Conservation (phyloP, 176 grass and related monocot genomes). For the Phragmites australis region DNA sequence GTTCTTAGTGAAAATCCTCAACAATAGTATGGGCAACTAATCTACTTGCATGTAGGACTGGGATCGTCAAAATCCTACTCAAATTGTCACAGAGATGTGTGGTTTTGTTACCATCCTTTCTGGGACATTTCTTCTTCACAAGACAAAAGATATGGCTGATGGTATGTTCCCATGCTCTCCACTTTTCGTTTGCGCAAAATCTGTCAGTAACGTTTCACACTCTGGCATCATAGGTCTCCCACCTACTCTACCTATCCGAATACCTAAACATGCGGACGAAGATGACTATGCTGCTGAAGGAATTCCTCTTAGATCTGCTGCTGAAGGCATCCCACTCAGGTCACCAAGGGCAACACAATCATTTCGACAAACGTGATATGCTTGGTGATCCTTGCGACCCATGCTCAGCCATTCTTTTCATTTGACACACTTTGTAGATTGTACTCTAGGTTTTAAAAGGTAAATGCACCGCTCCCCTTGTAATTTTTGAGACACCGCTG, state of each 20-base stretch:
- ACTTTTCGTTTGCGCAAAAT: background rate
- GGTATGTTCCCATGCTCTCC: slow-evolving; percentile 40
- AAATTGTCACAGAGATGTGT: slow-evolving; percentile 95
- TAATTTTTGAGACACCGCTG: slow-evolving; percentile 50
- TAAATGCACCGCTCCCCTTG: slow-evolving; percentile 41
- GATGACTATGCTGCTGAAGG: slow-evolving; percentile 64
- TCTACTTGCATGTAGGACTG: slow-evolving; percentile 66
- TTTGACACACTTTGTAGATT: slow-evolving; percentile 53
- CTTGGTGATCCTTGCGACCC: background rate
- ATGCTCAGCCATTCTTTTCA: slow-evolving; percentile 47
- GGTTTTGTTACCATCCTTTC: slow-evolving; percentile 94
- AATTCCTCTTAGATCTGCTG: slow-evolving; percentile 78
- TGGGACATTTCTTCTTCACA: slow-evolving; percentile 98
- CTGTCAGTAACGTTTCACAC: background rate
- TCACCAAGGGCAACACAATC: slow-evolving; percentile 64
- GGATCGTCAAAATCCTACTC: slow-evolving; percentile 96
- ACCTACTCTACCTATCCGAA: slow-evolving; percentile 50
- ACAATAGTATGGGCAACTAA: slow-evolving; percentile 3
- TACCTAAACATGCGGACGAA: slow-evolving; percentile 63
- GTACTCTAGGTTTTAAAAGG: slow-evolving; percentile 51
- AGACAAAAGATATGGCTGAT: slow-evolving; percentile 95
- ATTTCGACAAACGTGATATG: slow-evolving; percentile 43
- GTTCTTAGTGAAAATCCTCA: background rate
- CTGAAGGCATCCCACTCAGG: slow-evolving; percentile 75
- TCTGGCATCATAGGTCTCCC: slow-evolving; percentile 51